Evolutionary conservation across 495 filamentous ascomycete species (phyloP).

Genomic region (Staphylotrichum tortipilum): DNA sequence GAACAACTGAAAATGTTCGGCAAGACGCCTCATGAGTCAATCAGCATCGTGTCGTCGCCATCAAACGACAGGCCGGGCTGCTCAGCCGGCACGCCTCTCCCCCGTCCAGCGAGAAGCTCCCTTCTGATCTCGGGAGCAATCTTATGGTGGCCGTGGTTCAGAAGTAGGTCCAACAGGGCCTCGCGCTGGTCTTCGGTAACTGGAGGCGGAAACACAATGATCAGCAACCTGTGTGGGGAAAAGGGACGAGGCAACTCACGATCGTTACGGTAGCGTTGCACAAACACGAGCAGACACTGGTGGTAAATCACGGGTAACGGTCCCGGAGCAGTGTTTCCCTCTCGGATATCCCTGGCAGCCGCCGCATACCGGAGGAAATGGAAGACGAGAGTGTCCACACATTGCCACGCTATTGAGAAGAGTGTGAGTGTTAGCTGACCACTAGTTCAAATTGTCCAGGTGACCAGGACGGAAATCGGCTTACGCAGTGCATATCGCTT

Average conservation of each 20-base stretch:
- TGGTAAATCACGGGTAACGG: slow-evolving; percentile 72
- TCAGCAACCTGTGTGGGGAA: not conserved
- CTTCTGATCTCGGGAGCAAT: slow-evolving; percentile 89
- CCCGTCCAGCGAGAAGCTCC: slow-evolving; percentile 82
- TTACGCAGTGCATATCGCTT: slow-evolving; percentile 90
- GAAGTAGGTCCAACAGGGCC: slow-evolving; percentile 78
- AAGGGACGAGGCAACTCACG: slow-evolving; percentile 40
- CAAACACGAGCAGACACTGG: slow-evolving; percentile 76
- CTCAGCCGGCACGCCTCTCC: slow-evolving; percentile 62
- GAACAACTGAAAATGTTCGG: not conserved
- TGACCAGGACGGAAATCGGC: not conserved
- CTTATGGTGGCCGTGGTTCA: slow-evolving; percentile 74
- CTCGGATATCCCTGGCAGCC: slow-evolving; percentile 17
- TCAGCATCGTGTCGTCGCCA: slow-evolving; percentile 91
- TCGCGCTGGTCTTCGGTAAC: slow-evolving; percentile 67
- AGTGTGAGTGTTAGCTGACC: slow-evolving; percentile 1
- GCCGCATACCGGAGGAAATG: slow-evolving; percentile 87
- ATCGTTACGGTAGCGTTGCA: slow-evolving; percentile 80
- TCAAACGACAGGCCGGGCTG: slow-evolving; percentile 43
- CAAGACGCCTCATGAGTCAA: slow-evolving; percentile 32
- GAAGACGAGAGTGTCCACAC: slow-evolving; percentile 89
- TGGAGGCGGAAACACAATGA: slow-evolving; percentile 1
- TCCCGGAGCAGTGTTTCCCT: slow-evolving; percentile 9
- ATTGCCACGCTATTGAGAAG: slow-evolving; percentile 54
- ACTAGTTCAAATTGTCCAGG: not conserved